Percentiles rank a stretch among this genome's conserved stretches.
Evolutionary conservation across 192 early-diverging fungal species (phyloP).

Genomic region (Backusella liffmaniae): DNA sequence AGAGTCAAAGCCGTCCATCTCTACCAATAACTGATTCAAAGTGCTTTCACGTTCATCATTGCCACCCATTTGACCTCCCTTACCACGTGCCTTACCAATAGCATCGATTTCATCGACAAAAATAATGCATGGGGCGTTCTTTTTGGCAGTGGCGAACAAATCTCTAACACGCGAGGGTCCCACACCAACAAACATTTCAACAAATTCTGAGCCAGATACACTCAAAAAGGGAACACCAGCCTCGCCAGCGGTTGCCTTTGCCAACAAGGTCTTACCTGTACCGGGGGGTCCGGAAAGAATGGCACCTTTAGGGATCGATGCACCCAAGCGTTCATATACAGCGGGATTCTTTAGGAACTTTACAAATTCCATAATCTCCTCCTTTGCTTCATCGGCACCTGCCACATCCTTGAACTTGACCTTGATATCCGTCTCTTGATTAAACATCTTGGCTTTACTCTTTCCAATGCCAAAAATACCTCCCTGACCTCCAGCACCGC

Average conservation of each 20-base stretch:
- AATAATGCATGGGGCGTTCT: constrained; percentile 97
- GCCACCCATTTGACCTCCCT: constrained; percentile 82
- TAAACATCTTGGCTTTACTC: constrained; percentile 93
- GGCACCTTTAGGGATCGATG: constrained; percentile 98
- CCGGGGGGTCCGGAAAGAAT: constrained; percentile 91
- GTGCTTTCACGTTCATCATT: constrained; percentile 99
- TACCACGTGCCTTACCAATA: constrained; percentile 96
- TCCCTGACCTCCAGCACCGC: constrained; percentile 56
- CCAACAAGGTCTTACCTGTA: constrained; percentile 98
- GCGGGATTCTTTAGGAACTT: constrained; percentile 97
- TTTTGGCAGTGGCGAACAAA: constrained; percentile 96
- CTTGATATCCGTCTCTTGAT: constrained; percentile 93
- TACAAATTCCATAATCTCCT: constrained; percentile 99
- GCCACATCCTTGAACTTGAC: constrained; percentile 99
- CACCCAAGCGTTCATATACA: constrained; percentile 89
- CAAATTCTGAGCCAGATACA: constrained; percentile 99
- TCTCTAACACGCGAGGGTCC: constrained; percentile 93
- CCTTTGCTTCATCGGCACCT: constrained; percentile 98
- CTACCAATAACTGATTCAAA: constrained; percentile 96
- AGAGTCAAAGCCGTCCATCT: constrained; percentile 98
- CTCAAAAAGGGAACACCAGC: constrained; percentile 96
- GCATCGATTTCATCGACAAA: constrained; percentile 99
- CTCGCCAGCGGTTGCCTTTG: constrained; percentile 99
- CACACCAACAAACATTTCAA: constrained; percentile 99
- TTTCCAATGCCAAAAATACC: constrained; percentile 98